Percentiles rank a stretch among this genome's conserved stretches.
These are phyloP conservation scores for Corynascus novoguineensis DNA, from an alignment of 495 filamentous ascomycete species.

Conservation along the genomic window DNA sequence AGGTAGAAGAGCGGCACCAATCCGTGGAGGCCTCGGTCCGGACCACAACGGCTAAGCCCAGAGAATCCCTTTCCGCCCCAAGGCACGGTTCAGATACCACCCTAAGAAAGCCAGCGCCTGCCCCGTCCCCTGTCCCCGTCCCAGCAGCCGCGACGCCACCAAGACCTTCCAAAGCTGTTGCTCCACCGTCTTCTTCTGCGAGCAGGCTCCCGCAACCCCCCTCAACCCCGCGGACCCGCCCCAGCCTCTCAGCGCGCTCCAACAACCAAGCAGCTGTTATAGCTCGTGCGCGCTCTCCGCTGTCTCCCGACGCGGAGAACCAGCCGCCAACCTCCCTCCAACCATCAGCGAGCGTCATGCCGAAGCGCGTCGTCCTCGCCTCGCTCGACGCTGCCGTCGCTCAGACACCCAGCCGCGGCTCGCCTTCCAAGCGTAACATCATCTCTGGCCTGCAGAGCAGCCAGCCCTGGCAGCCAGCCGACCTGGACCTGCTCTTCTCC, in stretches of 20 bases:
- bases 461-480: conserved; percentile 65
- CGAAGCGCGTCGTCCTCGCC: conserved; percentile 35
- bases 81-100: conserved; percentile 14
- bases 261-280: conserved; percentile 35
- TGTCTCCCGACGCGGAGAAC: conserved; percentile 79
- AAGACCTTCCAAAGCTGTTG: conserved; percentile 28
- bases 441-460: conserved; percentile 53
- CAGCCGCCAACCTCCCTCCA: conserved; percentile 56
- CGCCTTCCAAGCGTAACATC: conserved; percentile 58
- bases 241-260: conserved; percentile 26
- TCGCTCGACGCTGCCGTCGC: conserved; percentile 46
- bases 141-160: conserved; percentile 15
- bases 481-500: conserved; percentile 60
- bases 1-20: conserved; percentile 14
- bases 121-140: background rate
- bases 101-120: conserved; percentile 15
- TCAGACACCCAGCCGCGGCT: conserved; percentile 41
- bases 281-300: conserved; percentile 60
- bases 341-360: conserved; percentile 30
- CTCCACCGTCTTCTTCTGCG: conserved; percentile 25
- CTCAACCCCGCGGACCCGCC: conserved; percentile 31
- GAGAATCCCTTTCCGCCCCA: conserved; percentile 12
- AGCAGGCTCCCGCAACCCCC: conserved; percentile 23
- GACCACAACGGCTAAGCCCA: background rate
- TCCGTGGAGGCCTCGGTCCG: conserved; percentile 10